phyloP scores from a whole-genome alignment of 2,329 filamentous ascomycete genomes.

The Aspergillus sp. region DNA sequence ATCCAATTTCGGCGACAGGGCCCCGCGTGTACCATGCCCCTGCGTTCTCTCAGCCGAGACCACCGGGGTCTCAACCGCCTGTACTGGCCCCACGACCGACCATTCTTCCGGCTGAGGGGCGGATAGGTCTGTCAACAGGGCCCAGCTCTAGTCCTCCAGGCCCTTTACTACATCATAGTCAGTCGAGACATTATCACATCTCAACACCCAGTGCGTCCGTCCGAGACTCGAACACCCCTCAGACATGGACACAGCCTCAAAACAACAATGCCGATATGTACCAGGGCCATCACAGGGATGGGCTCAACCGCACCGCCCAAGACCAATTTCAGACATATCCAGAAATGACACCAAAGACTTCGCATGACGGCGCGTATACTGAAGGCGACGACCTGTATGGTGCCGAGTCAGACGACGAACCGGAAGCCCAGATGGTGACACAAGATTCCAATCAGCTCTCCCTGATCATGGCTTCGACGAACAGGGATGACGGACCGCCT shows the following conservation, averaged over 20 bases:
- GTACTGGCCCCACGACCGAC: constrained; percentile 34
- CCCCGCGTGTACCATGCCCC: constrained; percentile 21
- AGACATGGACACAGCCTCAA: background rate
- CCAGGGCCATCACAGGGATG: background rate
- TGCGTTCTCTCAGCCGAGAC: constrained; percentile 24
- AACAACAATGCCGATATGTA: background rate
- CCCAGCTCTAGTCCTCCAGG: background rate
- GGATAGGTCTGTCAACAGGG: constrained; percentile 9
- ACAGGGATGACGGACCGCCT: constrained; percentile 47
- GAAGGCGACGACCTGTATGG: constrained; percentile 63
- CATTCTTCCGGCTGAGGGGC: constrained; percentile 10
- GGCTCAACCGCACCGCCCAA: background rate
- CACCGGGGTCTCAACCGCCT: constrained; percentile 32
- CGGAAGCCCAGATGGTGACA: constrained; percentile 38
- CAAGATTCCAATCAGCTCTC: constrained; percentile 40
- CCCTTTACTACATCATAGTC: background rate
- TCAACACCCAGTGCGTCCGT: background rate
- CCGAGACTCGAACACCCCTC: background rate
- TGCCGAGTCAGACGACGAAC: constrained; percentile 61
- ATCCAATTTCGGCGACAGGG: constrained; percentile 11
- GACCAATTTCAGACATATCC: background rate
- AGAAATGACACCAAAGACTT: constrained; percentile 5
- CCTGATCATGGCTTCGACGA: constrained; percentile 45
- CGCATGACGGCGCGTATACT: constrained; percentile 37
- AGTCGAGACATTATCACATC: background rate